Percentiles rank a stretch among this genome's conserved stretches.
These are phyloP conservation scores for Penstemon davidsonii DNA, from an alignment of 257 asterid species.

Conservation along the genomic window DNA sequence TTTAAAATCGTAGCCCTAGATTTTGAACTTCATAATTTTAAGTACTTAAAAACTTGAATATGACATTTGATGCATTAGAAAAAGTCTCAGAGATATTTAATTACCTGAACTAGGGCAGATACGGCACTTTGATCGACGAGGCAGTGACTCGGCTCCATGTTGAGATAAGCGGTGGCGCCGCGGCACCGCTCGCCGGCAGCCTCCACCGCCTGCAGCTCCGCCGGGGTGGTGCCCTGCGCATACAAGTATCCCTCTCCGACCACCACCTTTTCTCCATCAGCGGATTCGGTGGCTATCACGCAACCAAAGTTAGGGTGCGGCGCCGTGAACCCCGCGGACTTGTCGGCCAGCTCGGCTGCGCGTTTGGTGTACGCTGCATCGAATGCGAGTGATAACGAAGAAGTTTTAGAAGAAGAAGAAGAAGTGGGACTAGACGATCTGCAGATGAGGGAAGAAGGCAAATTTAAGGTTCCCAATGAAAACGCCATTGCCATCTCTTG, in stretches of 20 bases:
- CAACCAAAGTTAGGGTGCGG: slow-evolving; percentile 98
- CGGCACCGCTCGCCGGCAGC: slow-evolving; percentile 65
- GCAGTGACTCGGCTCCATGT: slow-evolving; percentile 91
- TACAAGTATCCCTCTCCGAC: slow-evolving; percentile 88
- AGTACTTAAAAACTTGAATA: too few species aligned
- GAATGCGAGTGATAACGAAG: slow-evolving; percentile 42
- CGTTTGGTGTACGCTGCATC: slow-evolving; percentile 74
- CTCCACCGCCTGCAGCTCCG: slow-evolving; percentile 84
- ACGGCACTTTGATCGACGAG: slow-evolving; percentile 60
- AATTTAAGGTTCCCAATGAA: slow-evolving; percentile 31
- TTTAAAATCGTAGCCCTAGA: too few species aligned
- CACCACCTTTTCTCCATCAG: slow-evolving; percentile 37
- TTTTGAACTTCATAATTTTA: too few species aligned
- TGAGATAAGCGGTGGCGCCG: slow-evolving; percentile 91
- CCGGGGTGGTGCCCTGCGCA: slow-evolving; percentile 86
- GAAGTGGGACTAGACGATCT: slow-evolving; percentile 31
- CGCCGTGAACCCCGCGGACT: slow-evolving; percentile 84
- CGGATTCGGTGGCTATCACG: slow-evolving; percentile 48
- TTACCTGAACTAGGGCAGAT: slow-evolving; percentile 73
- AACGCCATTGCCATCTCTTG: slow-evolving; percentile 32
- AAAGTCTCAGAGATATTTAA: background rate
- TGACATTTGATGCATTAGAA: background rate
- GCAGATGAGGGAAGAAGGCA: slow-evolving; percentile 41
- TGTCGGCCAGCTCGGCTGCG: slow-evolving; percentile 87
- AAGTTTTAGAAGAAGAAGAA: slow-evolving; percentile 26